Conservation (phyloP, 768 basidiomycete genomes). For the Leucocoprinus sp. region DNA sequence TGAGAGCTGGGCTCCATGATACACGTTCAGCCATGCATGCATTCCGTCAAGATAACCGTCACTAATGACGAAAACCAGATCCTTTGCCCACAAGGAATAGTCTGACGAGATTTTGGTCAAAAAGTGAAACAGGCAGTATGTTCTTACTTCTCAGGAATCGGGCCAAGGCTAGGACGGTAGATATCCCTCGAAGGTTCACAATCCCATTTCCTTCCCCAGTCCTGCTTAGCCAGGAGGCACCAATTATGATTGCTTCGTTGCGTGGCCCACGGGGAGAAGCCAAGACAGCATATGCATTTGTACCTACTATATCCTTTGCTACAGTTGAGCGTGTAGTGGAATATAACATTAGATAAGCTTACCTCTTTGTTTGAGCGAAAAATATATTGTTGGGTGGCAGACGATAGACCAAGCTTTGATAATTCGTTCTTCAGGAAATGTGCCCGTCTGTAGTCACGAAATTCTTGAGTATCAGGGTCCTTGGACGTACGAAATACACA, state of each 20-base stretch:
- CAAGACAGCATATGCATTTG: constrained; percentile 77
- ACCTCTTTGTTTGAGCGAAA: constrained; percentile 44
- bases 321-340: constrained; percentile 1
- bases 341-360: constrained; percentile 15
- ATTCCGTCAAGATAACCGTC: constrained; percentile 88
- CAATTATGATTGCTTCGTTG: constrained; percentile 84
- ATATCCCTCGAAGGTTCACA: constrained; percentile 78
- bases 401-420: constrained; percentile 60
- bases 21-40: constrained; percentile 85
- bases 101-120: constrained; percentile 30
- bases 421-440: constrained; percentile 57
- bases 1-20: constrained; percentile 61
- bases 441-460: constrained; percentile 45
- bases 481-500: constrained; percentile 30
- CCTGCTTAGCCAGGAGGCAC: constrained; percentile 82
- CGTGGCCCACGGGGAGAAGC: constrained; percentile 88
- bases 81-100: constrained; percentile 91
- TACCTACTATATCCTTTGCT: constrained; percentile 47
- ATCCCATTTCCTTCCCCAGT: constrained; percentile 46
- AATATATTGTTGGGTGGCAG: constrained; percentile 62
- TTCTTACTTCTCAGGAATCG: constrained; percentile 70
- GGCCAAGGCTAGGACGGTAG: constrained; percentile 81
- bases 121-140: neutral
- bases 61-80: constrained; percentile 82
- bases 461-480: neutral